Evolutionary conservation across 2,329 filamentous ascomycete species (phyloP), one percentile per base, ranked within the genome.

Genomic region (Fusarium pseudoanthophilum): DNA sequence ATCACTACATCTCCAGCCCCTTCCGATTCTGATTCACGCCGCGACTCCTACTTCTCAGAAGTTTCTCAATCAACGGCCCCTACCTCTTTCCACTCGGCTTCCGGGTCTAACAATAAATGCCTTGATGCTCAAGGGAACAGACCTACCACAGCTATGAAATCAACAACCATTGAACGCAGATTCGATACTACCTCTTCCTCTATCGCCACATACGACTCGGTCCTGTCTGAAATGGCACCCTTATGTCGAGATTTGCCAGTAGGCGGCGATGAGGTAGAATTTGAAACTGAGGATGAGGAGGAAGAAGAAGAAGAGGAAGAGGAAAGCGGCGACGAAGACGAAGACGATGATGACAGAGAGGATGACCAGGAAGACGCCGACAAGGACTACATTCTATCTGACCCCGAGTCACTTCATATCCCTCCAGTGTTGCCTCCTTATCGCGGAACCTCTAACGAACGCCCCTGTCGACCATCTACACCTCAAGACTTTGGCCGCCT

Each of bases 401-500:
- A 79, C 43, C 77, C 76, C 18, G 74, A 76, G 32, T 78, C 77
- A 11, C 69, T 78, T 48, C 76, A 78, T 46, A 89, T 89, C 64
- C 87, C 87, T 11, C 84, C 84, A 32, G 68, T 75, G 21, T 80
- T 92, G 59, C 90, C 90, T 11, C 82, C 86, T 58, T 92, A 91
- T 79, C 85, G 86, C 65, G 88, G 89, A 74, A 91, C 89, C 48
- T 87, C 91, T 69, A 71, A 75, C 67, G 87, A 91, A 72, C 85
- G 88, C 73, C 89, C 92, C 72, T 90, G 93, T 39, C 87, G 93
- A 34, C 89, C 95, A 16, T 94, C 95, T 4, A 95, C 92, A 2
- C 92, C 95, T 7, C 87, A 92, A 66, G 92, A 95, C 75, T 98
- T 98, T 80, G 92, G 91, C 32, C 88, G 91, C 60, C 88, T 97